These are phyloP conservation scores for Amanita rubescens DNA, from an alignment of 768 basidiomycete genomes.

Conservation along the genomic window DNA sequence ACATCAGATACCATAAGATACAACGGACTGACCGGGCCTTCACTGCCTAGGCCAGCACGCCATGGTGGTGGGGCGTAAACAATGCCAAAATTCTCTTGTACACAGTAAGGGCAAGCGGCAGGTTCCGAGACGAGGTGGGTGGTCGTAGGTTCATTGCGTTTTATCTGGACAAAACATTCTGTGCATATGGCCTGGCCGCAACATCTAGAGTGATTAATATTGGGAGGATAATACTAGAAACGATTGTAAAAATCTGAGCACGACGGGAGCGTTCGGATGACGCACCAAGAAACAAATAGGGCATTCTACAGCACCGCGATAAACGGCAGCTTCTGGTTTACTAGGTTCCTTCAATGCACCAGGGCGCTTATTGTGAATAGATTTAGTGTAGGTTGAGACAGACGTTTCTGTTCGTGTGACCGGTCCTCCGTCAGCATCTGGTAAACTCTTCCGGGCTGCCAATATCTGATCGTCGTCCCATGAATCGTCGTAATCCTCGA, in stretches of 20 bases:
- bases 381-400: constrained; percentile 26
- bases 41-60: constrained; percentile 74
- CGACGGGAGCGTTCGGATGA: constrained; percentile 18
- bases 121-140: constrained; percentile 96
- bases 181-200: constrained; percentile 99
- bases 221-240: constrained; percentile 87
- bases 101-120: constrained; percentile 95
- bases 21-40: constrained; percentile 48
- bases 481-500: constrained; percentile 85
- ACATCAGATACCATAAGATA: constrained; percentile 12
- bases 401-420: constrained; percentile 39
- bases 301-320: constrained; percentile 84
- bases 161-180: constrained; percentile 99
- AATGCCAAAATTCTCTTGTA: constrained; percentile 94
- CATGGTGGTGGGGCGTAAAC: constrained; percentile 79
- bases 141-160: constrained; percentile 88
- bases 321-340: constrained; percentile 74
- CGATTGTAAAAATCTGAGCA: constrained; percentile 23
- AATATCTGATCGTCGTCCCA: constrained; percentile 90
- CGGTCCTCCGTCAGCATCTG: constrained; percentile 43
- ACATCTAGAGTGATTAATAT: constrained; percentile 96
- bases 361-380: constrained; percentile 46
- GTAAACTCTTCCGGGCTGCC: constrained; percentile 65
- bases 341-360: constrained; percentile 54
- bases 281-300: constrained; percentile 96